These are phyloP conservation scores for Phaeosphaeriaceae sp. DNA, from an alignment of 2,329 filamentous ascomycete species.

Conservation along the genomic window DNA sequence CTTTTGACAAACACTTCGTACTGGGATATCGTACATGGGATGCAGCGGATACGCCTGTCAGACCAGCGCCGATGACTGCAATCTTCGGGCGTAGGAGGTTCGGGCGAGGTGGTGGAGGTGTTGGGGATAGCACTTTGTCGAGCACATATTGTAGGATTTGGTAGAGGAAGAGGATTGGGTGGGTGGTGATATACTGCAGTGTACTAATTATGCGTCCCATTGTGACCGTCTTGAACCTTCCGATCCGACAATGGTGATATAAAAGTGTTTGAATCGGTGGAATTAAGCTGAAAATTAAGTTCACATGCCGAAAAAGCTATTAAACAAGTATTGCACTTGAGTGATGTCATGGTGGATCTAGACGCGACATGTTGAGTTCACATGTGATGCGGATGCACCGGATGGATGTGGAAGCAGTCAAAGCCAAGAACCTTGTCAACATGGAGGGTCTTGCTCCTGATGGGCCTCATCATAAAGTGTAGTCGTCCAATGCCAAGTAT, in stretches of 20 bases:
- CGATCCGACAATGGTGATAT: no score
- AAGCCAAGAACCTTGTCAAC: background rate
- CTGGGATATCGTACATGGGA: conserved; percentile 61
- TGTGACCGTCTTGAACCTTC: background rate
- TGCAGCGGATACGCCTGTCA: conserved; percentile 80
- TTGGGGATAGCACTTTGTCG: conserved; percentile 72
- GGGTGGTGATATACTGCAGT: conserved; percentile 38
- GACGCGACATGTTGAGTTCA: background rate
- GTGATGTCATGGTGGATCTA: background rate
- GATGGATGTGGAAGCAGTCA: background rate
- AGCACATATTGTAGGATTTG: conserved; percentile 71
- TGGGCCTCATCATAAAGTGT: no score
- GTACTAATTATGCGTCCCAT: conserved; percentile 29
- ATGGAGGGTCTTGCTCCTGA: no score
- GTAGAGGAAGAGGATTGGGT: conserved; percentile 67
- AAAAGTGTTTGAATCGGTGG: no score
- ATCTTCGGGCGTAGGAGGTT: conserved; percentile 67
- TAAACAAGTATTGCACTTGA: background rate
- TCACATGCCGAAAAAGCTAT: background rate
- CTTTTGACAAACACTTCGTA: no score
- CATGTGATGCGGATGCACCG: background rate
- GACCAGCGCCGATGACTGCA: conserved; percentile 57
- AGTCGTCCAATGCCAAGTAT: no score
- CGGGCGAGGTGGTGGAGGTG: conserved; percentile 67
- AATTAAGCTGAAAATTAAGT: background rate